phyloP scores from a whole-genome alignment of 2,329 filamentous ascomycete genomes.

The Phialophora macrospora region DNA sequence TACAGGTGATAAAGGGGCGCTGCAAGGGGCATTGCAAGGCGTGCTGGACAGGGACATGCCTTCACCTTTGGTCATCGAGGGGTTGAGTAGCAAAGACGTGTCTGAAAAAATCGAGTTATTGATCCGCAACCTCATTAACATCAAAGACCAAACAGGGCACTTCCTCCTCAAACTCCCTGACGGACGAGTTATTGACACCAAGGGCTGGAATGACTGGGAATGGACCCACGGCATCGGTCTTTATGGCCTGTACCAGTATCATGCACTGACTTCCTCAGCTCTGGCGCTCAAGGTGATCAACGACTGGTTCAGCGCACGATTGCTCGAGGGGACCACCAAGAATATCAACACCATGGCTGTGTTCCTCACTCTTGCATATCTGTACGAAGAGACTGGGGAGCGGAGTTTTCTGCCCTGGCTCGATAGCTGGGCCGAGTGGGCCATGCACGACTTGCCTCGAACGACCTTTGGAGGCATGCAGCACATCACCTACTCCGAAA shows the following conservation, averaged over 20 bases:
- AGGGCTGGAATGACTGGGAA: slow-evolving; percentile 71
- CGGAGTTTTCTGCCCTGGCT: slow-evolving; percentile 75
- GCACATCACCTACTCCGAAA: slow-evolving; percentile 72
- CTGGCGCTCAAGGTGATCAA: slow-evolving; percentile 69
- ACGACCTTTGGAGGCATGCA: slow-evolving; percentile 75
- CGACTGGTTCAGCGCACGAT: slow-evolving; percentile 72
- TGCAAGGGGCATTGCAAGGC: neutral
- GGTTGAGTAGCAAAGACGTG: slow-evolving; percentile 44
- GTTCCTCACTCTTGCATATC: slow-evolving; percentile 73
- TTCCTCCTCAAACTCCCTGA: slow-evolving; percentile 74
- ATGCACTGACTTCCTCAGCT: slow-evolving; percentile 69
- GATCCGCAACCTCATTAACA: slow-evolving; percentile 76
- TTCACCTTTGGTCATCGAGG: slow-evolving; percentile 29
- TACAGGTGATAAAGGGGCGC: neutral
- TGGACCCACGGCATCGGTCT: slow-evolving; percentile 83
- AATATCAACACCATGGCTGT: slow-evolving; percentile 87
- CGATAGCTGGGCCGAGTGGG: slow-evolving; percentile 82
- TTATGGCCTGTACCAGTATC: slow-evolving; percentile 82
- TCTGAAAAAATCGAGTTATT: slow-evolving; percentile 66
- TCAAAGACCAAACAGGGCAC: slow-evolving; percentile 74
- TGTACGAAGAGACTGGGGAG: slow-evolving; percentile 77
- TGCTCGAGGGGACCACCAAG: slow-evolving; percentile 74
- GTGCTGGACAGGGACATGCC: slow-evolving; percentile 24
- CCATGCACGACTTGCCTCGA: slow-evolving; percentile 74
- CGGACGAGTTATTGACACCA: slow-evolving; percentile 79